Conservation (phyloP, 2,329 filamentous ascomycete species). For the Scleromitrula shiraiana region DNA sequence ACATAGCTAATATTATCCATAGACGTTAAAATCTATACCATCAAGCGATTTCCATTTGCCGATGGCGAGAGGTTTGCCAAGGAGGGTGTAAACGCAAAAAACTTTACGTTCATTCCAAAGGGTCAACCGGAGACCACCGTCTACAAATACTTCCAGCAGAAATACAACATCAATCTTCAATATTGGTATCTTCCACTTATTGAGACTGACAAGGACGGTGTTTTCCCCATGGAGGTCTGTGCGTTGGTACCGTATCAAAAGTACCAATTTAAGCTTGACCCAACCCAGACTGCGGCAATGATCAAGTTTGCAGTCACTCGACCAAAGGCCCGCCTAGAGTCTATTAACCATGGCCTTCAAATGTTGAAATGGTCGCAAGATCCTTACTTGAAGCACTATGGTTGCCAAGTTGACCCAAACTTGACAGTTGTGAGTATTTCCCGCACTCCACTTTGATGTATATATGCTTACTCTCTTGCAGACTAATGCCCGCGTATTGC, state of each 20-base stretch:
- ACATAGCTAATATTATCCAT: slow-evolving; percentile 1
- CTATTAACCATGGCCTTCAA: slow-evolving; percentile 60
- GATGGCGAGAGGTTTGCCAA: slow-evolving; percentile 31
- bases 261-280: slow-evolving; percentile 55
- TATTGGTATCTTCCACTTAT: slow-evolving; percentile 48
- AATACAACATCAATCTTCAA: slow-evolving; percentile 44
- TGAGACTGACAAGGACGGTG: slow-evolving; percentile 44
- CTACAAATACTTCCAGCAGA: slow-evolving; percentile 46
- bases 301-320: slow-evolving; percentile 86
- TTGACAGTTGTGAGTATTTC: slow-evolving; percentile 46
- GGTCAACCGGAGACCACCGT: slow-evolving; percentile 38
- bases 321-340: slow-evolving; percentile 56
- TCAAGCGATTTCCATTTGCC: slow-evolving; percentile 43
- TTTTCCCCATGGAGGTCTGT: slow-evolving; percentile 56
- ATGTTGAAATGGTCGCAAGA: slow-evolving; percentile 64
- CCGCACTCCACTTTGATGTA: neutral
- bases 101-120: slow-evolving; percentile 44
- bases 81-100: slow-evolving; percentile 42
- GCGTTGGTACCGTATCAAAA: slow-evolving; percentile 46
- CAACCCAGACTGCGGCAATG: slow-evolving; percentile 64
- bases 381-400: slow-evolving; percentile 62
- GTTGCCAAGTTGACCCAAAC: slow-evolving; percentile 55
- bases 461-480: slow-evolving; percentile 18
- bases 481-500: slow-evolving; percentile 63
- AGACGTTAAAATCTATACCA: slow-evolving; percentile 42